Evolutionary conservation across 169 alveolate genomes (phyloP).

Genomic region (Cryptosporidium baileyi): DNA sequence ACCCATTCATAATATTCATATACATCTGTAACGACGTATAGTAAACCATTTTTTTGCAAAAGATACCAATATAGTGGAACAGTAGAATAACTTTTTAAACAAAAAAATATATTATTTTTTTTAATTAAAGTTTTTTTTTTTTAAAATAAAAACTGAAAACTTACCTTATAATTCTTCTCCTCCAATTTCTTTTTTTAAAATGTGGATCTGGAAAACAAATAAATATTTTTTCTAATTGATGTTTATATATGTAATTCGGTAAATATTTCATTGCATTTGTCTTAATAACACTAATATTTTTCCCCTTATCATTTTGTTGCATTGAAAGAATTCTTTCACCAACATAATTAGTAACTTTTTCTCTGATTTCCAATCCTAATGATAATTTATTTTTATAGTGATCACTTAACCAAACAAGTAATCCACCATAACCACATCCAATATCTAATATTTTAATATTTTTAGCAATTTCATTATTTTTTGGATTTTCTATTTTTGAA

Average conservation of each 20-base stretch:
- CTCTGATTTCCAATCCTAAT: constrained; percentile 88
- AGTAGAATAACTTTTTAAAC: constrained; percentile 60
- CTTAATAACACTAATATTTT: constrained; percentile 81
- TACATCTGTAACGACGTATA: constrained; percentile 84
- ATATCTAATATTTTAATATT: constrained; percentile 78
- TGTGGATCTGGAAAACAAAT: constrained; percentile 92
- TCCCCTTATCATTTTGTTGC: constrained; percentile 71
- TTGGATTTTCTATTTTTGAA: background rate
- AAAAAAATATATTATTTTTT: background rate
- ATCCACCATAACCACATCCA: constrained; percentile 91
- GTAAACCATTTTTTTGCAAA: constrained; percentile 18
- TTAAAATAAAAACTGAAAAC: background rate
- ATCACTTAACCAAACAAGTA: constrained; percentile 80
- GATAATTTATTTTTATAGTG: constrained; percentile 76
- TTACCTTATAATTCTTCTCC: constrained; percentile 84
- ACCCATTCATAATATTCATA: constrained; percentile 82
- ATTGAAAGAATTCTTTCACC: constrained; percentile 83
- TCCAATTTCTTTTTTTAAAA: constrained; percentile 85
- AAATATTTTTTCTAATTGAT: constrained; percentile 83
- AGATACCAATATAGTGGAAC: constrained; percentile 76
- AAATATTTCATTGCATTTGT: constrained; percentile 88
- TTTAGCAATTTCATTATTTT: background rate
- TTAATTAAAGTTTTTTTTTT: background rate
- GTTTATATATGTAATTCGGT: constrained; percentile 83
- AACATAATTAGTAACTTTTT: constrained; percentile 86